phyloP scores from a whole-genome alignment of 1,284 basidiomycete genomes.

The Moniliophthora roreri region DNA sequence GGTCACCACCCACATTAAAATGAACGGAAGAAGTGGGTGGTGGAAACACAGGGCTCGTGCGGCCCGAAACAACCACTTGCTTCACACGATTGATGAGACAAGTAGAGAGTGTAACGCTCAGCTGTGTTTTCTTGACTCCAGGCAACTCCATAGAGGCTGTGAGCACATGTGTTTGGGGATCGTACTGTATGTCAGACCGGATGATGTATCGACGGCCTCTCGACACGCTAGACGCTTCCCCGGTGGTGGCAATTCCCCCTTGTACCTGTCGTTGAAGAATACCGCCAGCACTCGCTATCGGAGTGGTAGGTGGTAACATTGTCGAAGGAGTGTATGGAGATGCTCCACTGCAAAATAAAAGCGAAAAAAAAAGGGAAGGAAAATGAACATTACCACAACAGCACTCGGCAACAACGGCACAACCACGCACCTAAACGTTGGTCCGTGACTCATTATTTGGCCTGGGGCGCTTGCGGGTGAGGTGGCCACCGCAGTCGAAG shows the following conservation, averaged over 20 bases:
- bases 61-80: constrained; percentile 54
- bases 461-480: constrained; percentile 12
- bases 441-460: constrained; percentile 9
- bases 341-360: neutral
- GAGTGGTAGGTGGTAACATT: constrained; percentile 3
- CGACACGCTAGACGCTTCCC: neutral
- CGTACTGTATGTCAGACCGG: constrained; percentile 56
- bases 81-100: constrained; percentile 55
- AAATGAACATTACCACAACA: constrained; percentile 11
- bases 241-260: neutral
- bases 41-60: constrained; percentile 32
- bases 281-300: constrained; percentile 2
- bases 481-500: constrained; percentile 9
- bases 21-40: neutral
- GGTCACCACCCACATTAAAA: neutral
- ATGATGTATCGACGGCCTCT: constrained; percentile 29
- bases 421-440: constrained; percentile 1
- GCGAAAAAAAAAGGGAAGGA: neutral
- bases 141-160: constrained; percentile 64
- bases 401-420: neutral
- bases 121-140: constrained; percentile 52
- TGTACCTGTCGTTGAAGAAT: neutral
- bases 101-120: constrained; percentile 52
- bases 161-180: constrained; percentile 42
- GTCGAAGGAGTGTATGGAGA: constrained; percentile 4